These are phyloP conservation scores for Jatropha podagrica DNA, from an alignment of 441 rosid genomes.

Conservation along the genomic window DNA sequence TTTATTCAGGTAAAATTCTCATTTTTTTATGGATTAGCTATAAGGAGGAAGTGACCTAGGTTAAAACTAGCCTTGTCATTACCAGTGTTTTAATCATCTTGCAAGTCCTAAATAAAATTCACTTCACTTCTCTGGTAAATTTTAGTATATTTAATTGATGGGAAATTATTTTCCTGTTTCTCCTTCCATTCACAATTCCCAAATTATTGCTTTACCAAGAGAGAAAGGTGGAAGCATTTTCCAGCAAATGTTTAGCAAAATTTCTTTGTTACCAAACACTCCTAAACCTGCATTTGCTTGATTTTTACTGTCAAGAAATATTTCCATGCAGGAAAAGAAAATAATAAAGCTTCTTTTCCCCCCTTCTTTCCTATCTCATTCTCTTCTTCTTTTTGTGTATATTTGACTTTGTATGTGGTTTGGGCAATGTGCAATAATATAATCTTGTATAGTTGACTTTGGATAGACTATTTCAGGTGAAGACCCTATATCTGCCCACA, in stretches of 20 bases:
- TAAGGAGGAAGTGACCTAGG: not conserved
- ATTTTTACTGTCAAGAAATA: not conserved
- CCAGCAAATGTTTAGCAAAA: not conserved
- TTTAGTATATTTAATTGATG: not conserved
- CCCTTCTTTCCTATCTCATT: not conserved
- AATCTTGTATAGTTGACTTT: not conserved
- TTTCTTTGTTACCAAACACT: not conserved
- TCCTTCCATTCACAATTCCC: not conserved
- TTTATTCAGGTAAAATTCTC: constrained; percentile 53
- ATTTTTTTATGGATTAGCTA: not conserved
- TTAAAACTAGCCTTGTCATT: not conserved
- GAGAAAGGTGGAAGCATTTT: not conserved
- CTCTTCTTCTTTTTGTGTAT: not conserved
- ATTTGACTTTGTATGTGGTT: not conserved
- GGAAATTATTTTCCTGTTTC: not conserved
- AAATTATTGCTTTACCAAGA: not conserved
- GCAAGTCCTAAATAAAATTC: not conserved
- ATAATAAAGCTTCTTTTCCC: not conserved
- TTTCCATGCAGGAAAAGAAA: not conserved
- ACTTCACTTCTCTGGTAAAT: not conserved
- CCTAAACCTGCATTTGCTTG: not conserved
- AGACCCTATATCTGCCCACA: constrained; percentile 65
- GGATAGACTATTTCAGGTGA: constrained; percentile 43
- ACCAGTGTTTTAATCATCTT: not conserved
- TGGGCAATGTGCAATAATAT: not conserved